Evolutionary conservation across 371 early-diverging fungal species (phyloP), one percentile per base, ranked within the genome.

Genomic region (Umbelopsis sp.): DNA sequence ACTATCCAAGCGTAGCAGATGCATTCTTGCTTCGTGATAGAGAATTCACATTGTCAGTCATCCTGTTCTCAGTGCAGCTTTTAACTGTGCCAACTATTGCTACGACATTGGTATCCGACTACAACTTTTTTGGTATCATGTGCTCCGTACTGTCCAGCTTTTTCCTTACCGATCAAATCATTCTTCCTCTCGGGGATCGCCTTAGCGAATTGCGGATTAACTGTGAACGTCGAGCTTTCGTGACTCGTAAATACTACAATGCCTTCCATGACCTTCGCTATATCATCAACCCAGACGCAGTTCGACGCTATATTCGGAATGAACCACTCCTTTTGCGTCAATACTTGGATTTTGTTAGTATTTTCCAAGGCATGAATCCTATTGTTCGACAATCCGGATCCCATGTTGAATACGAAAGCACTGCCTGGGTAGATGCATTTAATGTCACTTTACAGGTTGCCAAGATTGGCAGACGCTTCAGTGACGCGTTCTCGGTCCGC

Each of bases 311-410:
- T 63, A 80, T 91, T 10, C 70, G 83, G 22, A 82, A 80, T 44
- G 77, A 80, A n/a, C 84, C 88, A 0, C 69, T 84, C 0, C 91
- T 93, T 65, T 83, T 95, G 68, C 79, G 85, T 1, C 85, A 89
- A 44, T 95, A 96, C 69, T 71, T 97, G 50, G 91, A 93, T 67
- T 84, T 94, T 63, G 83, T 93, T 48, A 85, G 84, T 24, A 87
- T 96, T 50, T 94, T 96, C 77, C 97, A 98, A 76, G 97, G 92
- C 18, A 96, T 97, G 96, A 92, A 96, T 71, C 93, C 95, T 4
- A 88, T 93, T 65, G 76, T 79, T 22, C 92, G 97, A 25, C 86
- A 91, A 22, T 75, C 81, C 3, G 78, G 84, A 16, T 80, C 84
- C 18, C 98, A 98, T 70, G 91, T 98, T 9, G 96, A 96, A 76